Conservation (phyloP, 2,329 filamentous ascomycete species). For the Karstenula rhodostoma region DNA sequence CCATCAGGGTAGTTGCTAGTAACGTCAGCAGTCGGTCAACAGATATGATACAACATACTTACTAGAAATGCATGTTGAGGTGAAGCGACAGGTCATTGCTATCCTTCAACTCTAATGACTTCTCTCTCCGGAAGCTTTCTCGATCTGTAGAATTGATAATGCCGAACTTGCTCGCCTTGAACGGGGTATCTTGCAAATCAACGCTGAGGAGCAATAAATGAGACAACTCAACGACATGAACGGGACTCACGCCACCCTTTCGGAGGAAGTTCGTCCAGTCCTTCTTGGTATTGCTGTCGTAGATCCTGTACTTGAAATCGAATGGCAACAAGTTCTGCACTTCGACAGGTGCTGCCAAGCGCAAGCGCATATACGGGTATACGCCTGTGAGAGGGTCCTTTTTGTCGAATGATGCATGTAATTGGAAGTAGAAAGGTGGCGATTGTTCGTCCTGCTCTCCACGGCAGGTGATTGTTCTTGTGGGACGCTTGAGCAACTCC, state of each 20-base stretch:
- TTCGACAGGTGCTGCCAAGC: conserved; percentile 90
- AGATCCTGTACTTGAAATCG: conserved; percentile 99
- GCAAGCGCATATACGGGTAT: conserved; percentile 94
- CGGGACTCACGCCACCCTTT: conserved; percentile 95
- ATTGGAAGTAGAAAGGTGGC: conserved; percentile 94
- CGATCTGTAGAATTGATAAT: conserved; percentile 92
- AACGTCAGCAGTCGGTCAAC: conserved; percentile 23
- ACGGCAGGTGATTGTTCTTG: conserved; percentile 85
- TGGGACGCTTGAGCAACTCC: conserved; percentile 84
- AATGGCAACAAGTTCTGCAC: conserved; percentile 94
- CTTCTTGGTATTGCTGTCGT: conserved; percentile 97
- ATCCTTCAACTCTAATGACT: conserved; percentile 81
- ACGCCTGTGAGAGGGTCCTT: conserved; percentile 82
- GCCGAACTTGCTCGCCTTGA: conserved; percentile 94
- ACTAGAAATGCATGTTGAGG: conserved; percentile 89
- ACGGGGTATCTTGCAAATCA: conserved; percentile 95
- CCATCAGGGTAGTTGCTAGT: conserved; percentile 78
- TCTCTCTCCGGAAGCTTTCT: conserved; percentile 88
- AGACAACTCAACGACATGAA: conserved; percentile 95
- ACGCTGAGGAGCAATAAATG: conserved; percentile 91
- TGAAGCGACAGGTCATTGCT: conserved; percentile 79
- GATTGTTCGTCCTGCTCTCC: conserved; percentile 80
- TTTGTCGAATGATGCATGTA: conserved; percentile 84
- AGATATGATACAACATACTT: conserved; percentile 43
- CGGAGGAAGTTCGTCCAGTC: conserved; percentile 99